Evolutionary conservation across 768 basidiomycete species (phyloP).

Genomic region (Mycena epipterygia): DNA sequence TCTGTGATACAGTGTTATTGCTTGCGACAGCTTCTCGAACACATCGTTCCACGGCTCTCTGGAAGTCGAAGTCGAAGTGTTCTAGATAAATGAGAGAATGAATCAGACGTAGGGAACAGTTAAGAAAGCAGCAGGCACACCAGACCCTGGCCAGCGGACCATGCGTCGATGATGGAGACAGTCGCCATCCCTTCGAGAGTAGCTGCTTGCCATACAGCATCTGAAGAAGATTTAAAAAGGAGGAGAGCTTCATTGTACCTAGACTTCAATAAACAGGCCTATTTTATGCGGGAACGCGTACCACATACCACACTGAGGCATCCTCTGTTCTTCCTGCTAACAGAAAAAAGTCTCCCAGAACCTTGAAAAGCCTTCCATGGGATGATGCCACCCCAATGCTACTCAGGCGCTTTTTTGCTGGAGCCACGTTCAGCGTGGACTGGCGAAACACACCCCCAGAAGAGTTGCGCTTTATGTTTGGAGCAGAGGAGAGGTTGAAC

Average conservation of each 20-base stretch:
- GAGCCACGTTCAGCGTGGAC: constrained; percentile 61
- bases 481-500: constrained; percentile 51
- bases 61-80: constrained; percentile 62
- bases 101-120: constrained; percentile 8
- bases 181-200: constrained; percentile 90
- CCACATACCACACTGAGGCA: constrained; percentile 79
- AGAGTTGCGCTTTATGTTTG: constrained; percentile 68
- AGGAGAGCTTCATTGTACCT: constrained; percentile 91
- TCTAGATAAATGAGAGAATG: constrained; percentile 57
- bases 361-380: constrained; percentile 89
- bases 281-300: background rate
- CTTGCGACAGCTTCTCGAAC: constrained; percentile 81
- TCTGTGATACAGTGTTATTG: constrained; percentile 71
- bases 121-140: constrained; percentile 59
- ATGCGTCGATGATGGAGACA: constrained; percentile 84
- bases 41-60: constrained; percentile 86
- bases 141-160: constrained; percentile 80
- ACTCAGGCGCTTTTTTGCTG: constrained; percentile 72
- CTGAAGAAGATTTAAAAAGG: constrained; percentile 80
- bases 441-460: constrained; percentile 64
- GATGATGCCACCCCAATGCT: constrained; percentile 79
- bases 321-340: constrained; percentile 90
- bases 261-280: constrained; percentile 25
- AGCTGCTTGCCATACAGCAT: constrained; percentile 91
- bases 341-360: constrained; percentile 90